Base-by-base conservation (phyloP, 257 asterid species). In the Fraxinus pennsylvanica region DNA sequence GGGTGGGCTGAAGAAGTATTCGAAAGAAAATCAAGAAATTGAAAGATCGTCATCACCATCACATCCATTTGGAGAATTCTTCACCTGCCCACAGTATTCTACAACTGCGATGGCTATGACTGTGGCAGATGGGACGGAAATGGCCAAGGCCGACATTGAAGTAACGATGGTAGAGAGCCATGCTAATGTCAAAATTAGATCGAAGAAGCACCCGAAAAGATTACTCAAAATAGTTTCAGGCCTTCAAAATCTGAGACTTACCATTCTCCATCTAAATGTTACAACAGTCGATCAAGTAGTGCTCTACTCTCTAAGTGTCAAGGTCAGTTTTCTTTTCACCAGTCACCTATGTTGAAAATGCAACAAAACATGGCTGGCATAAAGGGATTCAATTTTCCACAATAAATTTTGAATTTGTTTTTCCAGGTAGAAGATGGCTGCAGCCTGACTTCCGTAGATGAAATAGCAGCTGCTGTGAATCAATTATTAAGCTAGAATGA, bases 81-180 rank as follows among this genome's bases (percentile, higher is more conserved):
- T 86, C 80, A 79, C 63, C 17, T 57, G 54, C 50, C 90, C 90
- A 39, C 88, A 86, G 69, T 84, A 82, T 59, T 72, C 87, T 7
- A 74, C 85, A 6, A 22, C 50, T 29, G 25, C 29, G 59, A 7
- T n/a, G 61, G 35, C 50, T 38, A 7, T n/a, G 61, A 27, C 61
- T 30, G 29, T 68, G 45, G 6, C 27, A n/a, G 65, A 54, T n/a
- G 27, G 65, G 65, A 19, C n/a, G 35, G 19, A 63, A 63, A 10
- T 12, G 4, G 80, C 82, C 9, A 75, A 74, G n/a, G 86, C 90
- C 27, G 90, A 86, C 74, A 75, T 86, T 32, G 85, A 86, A 67
- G 90, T 82, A 9, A 84, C 90, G 36, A 86, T 86, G 83, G 90
- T 86, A 72, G 88, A 86, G 33, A 84, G 69, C 32, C 85, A 86